A percentile compares a stretch with the other conserved stretches of the same genome.
Evolutionary conservation across 495 filamentous ascomycete species (phyloP).

Genomic region (Durotheca rogersii): DNA sequence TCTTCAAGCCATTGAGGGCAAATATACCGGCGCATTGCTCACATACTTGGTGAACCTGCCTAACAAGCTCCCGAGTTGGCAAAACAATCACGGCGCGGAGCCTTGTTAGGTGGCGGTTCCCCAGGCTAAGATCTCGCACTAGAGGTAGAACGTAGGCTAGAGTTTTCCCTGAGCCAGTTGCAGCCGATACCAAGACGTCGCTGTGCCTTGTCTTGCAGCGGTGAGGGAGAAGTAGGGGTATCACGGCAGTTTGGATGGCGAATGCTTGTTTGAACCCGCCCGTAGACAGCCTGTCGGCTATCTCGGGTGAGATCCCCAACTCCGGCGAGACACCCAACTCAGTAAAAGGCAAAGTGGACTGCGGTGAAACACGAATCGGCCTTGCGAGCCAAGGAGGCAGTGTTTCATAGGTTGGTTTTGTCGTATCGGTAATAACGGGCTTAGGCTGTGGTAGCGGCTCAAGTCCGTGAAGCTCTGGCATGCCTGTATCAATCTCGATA

Average conservation of each 20-base stretch:
- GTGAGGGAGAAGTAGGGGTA: constrained; percentile 70
- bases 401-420: constrained; percentile 53
- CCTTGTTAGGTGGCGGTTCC: constrained; percentile 51
- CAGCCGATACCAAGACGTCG: constrained; percentile 83
- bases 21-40: constrained; percentile 61
- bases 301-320: constrained; percentile 46
- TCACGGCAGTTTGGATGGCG: constrained; percentile 77
- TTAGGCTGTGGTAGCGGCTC: constrained; percentile 77
- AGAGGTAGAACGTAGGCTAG: constrained; percentile 87
- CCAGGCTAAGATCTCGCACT: constrained; percentile 65
- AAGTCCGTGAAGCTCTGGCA: constrained; percentile 62
- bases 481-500: constrained; percentile 28
- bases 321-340: constrained; percentile 58
- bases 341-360: constrained; percentile 60
- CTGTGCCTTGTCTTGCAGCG: constrained; percentile 56
- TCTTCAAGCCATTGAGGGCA: constrained; percentile 50
- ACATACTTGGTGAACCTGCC: constrained; percentile 72
- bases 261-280: constrained; percentile 75
- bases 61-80: constrained; percentile 86
- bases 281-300: constrained; percentile 55
- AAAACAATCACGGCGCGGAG: constrained; percentile 79
- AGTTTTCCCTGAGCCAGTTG: constrained; percentile 93
- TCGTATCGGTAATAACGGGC: constrained; percentile 53
- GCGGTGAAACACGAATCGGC: constrained; percentile 63
- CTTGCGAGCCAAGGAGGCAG: constrained; percentile 74